Evolutionary conservation across 768 basidiomycete genomes (phyloP), one percentile per base, ranked within the genome.

Genomic region (Phlebiopsis flavidoalba): DNA sequence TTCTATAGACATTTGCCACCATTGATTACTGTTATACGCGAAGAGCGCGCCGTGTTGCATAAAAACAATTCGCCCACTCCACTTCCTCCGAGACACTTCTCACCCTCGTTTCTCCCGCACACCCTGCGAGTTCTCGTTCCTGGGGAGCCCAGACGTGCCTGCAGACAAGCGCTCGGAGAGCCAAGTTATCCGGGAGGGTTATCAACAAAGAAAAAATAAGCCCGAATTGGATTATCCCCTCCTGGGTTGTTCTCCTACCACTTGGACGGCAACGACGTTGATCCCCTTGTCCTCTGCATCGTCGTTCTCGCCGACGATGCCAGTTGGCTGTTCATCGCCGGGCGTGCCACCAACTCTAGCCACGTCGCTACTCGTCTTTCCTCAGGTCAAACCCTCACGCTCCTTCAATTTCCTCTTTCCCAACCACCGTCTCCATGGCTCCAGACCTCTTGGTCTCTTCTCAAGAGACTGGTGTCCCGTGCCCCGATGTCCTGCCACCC

Each of bases 401-500:
- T 71, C 70, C 63, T 64, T 67, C 63, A 61, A 22, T 45, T 58
- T 61, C 35, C 22, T 43, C 40, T 43, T 22, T 37, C 24, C 48
- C 59, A 52, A 52, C 58, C 64, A 53, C 43, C 37, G 62, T 67
- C 66, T 52, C 56, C 51, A 71, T 71, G 69, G 67, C 35, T 60
- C 53, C 62, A 31, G 53, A 65, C 55, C 51, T 51, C 43, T 60
- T 69, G n/a, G n/a, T 51, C 59, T 69, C 22, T 66, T 58, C 54
- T 60, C 60, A 48, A 57, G 60, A 19, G 60, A 71, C 62, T 87
- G n/a, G 85, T 66, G 75, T 84, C 40, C 57, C 72, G 46, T 89
- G 88, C 68, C 75, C 79, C 15, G 65, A 76, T 21, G 54, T 22
- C 19, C 77, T 80, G 47, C 74, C 77, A 0, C 76, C 75, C n/a